Percentiles rank a stretch among this genome's conserved stretches.
Conservation (phyloP, 2,329 filamentous ascomycete genomes). For the Aspergillus novofumigatus region DNA sequence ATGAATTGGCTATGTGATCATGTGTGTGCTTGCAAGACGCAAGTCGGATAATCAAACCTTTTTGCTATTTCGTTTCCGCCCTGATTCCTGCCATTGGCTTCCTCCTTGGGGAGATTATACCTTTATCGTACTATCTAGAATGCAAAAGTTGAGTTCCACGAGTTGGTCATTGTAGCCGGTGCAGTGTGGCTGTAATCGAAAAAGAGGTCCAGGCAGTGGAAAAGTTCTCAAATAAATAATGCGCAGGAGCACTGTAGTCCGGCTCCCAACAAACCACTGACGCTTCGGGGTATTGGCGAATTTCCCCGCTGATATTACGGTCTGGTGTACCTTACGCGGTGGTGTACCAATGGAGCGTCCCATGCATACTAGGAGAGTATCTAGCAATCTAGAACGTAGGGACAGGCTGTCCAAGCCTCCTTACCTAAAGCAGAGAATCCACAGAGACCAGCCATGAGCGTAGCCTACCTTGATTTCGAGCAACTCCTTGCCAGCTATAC, state of each 20-base stretch:
- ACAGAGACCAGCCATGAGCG: background rate
- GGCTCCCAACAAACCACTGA: background rate
- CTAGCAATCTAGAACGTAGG: background rate
- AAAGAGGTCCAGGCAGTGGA: background rate
- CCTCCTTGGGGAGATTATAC: background rate
- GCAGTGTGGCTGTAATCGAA: background rate
- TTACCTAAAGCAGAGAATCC: background rate
- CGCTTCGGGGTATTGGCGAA: no score
- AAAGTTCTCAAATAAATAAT: background rate
- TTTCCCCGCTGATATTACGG: no score
- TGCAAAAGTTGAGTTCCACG: background rate
- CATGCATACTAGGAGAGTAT: background rate
- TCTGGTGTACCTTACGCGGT: no score
- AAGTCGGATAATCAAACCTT: constrained; percentile 4
- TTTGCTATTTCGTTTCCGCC: background rate
- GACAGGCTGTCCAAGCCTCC: no score
- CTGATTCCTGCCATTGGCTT: background rate
- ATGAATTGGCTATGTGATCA: constrained; percentile 4
- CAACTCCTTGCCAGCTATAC: background rate
- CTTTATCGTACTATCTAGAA: background rate
- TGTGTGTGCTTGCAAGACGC: constrained; percentile 3
- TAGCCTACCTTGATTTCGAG: background rate
- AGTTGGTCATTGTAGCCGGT: background rate
- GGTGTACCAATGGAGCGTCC: no score
- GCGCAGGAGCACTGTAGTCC: background rate